Conservation (phyloP, 305 asterid species). For the Fraxinus nigra region DNA sequence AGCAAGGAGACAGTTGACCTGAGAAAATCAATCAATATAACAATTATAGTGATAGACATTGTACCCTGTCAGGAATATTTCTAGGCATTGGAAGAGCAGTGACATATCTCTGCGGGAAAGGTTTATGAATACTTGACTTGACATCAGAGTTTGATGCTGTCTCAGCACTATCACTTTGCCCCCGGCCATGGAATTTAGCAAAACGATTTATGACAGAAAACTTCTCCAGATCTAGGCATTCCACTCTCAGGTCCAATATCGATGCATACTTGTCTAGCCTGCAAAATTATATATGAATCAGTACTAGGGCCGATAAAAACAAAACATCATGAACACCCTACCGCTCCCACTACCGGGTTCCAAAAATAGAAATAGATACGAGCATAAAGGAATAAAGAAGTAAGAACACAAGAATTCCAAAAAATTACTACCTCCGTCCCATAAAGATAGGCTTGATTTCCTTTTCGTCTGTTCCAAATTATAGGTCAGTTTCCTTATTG, state of each 20-base stretch:
- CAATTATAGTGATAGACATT: slow-evolving; percentile 66
- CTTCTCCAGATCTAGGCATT: slow-evolving; percentile 85
- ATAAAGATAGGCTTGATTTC: too few relatives aligned
- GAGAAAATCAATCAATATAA: slow-evolving; percentile 34
- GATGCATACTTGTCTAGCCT: slow-evolving; percentile 77
- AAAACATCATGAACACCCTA: not conserved
- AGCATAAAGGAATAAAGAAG: not conserved
- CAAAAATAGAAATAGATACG: not conserved
- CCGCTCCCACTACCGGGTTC: not conserved
- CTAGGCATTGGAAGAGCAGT: slow-evolving; percentile 70
- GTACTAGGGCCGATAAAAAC: not conserved
- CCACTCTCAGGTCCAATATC: slow-evolving; percentile 64
- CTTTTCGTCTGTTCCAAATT: too few relatives aligned
- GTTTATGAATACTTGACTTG: slow-evolving; percentile 39
- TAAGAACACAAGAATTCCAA: not conserved
- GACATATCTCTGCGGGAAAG: slow-evolving; percentile 70
- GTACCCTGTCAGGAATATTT: slow-evolving; percentile 72
- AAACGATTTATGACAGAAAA: slow-evolving; percentile 79
- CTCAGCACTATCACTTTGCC: slow-evolving; percentile 54
- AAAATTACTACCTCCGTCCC: not conserved
- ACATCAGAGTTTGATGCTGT: slow-evolving; percentile 50
- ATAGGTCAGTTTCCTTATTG: too few relatives aligned
- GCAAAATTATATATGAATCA: slow-evolving; percentile 22
- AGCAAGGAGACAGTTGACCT: slow-evolving; percentile 18
- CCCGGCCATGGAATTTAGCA: slow-evolving; percentile 87